Evolutionary conservation across 352 stramenopile genomes (phyloP).

Genomic region (Globisporangium canariense): DNA sequence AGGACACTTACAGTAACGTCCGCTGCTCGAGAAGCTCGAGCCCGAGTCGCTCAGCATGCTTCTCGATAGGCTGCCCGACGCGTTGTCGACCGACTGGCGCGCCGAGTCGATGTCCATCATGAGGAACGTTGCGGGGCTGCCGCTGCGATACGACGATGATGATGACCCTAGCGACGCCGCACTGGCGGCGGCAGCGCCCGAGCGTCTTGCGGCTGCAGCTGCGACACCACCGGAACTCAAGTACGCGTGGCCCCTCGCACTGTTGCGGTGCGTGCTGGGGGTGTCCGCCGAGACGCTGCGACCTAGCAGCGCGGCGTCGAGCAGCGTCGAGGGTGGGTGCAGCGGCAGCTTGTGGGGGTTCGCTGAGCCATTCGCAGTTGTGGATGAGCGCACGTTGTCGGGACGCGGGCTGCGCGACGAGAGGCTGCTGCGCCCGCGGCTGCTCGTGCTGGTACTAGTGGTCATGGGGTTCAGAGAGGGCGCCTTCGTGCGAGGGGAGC

Average conservation of each 20-base stretch:
- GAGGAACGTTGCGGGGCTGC: constrained; percentile 32
- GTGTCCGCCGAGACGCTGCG: constrained; percentile 36
- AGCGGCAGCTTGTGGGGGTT: neutral
- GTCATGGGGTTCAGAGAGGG: neutral
- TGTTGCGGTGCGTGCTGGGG: constrained; percentile 24
- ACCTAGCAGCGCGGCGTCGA: constrained; percentile 27
- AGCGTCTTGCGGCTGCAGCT: constrained; percentile 22
- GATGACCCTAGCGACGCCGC: neutral
- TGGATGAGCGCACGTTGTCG: neutral
- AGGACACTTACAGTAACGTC: constrained; percentile 40
- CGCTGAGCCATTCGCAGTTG: neutral
- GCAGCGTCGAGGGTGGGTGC: constrained; percentile 11
- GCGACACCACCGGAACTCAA: constrained; percentile 16
- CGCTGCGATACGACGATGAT: neutral
- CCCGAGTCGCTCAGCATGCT: constrained; percentile 48
- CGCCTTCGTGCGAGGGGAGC: constrained; percentile 9
- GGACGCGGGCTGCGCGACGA: neutral
- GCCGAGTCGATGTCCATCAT: constrained; percentile 55
- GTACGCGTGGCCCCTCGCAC: constrained; percentile 27
- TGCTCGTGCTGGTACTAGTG: neutral
- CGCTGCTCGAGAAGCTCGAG: constrained; percentile 23
- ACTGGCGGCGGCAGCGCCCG: constrained; percentile 3
- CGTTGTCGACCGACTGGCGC: constrained; percentile 34
- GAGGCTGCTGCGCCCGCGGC: neutral
- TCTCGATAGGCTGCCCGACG: constrained; percentile 29